phyloP scores from a whole-genome alignment of 148 eudicot genomes.

The Bassia scoparia region DNA sequence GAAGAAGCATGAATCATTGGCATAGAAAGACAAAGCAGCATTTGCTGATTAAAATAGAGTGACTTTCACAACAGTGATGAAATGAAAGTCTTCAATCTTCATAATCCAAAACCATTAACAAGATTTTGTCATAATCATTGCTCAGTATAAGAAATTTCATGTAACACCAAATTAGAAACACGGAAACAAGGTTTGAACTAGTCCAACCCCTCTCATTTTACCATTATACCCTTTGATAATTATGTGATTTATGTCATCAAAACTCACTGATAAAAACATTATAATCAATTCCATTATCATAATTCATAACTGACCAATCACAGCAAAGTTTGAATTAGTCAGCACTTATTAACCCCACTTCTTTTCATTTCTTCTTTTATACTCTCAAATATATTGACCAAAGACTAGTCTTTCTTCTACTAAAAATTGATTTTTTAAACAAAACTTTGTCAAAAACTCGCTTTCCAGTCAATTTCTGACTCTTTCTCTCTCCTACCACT shows the following conservation, averaged over 20 bases:
- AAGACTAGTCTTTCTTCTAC: constrained; percentile 46
- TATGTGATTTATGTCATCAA: too few relatives aligned
- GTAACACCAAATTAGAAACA: constrained; percentile 9
- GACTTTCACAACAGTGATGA: too few relatives aligned
- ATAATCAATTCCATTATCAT: background rate
- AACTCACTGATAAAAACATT: too few relatives aligned
- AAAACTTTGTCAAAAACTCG: constrained; percentile 29
- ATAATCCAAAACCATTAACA: background rate
- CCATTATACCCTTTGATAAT: background rate
- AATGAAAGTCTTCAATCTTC: too few relatives aligned
- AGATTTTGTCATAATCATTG: constrained; percentile 8
- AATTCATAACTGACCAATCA: constrained; percentile 28
- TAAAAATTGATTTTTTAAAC: constrained; percentile 10
- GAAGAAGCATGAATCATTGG: background rate
- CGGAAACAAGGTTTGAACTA: constrained; percentile 18
- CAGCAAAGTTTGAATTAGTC: constrained; percentile 49
- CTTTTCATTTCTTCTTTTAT: constrained; percentile 11
- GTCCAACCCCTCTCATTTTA: constrained; percentile 15
- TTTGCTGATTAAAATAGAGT: background rate
- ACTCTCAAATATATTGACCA: constrained; percentile 35
- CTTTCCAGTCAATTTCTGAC: constrained; percentile 54
- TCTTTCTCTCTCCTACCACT: constrained; percentile 24
- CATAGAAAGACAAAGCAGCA: background rate
- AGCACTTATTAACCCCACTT: constrained; percentile 29
- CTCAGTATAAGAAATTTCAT: background rate